Evolutionary conservation across 1,284 basidiomycete species (phyloP).

Genomic region (Trichosporon sp.): DNA sequence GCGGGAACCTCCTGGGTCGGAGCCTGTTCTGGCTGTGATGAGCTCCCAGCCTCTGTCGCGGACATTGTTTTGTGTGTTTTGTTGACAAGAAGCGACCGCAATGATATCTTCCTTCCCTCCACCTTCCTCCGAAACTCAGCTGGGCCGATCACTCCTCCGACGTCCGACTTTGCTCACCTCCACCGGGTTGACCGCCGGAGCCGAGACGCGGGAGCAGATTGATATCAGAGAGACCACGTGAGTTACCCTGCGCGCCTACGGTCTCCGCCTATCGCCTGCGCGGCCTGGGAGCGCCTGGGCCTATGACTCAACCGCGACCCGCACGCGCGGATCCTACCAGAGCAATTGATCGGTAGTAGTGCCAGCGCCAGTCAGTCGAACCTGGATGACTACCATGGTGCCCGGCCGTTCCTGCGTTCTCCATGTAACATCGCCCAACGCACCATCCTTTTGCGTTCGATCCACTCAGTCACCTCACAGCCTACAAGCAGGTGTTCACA

Average conservation of each 20-base stretch:
- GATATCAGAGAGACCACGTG: neutral
- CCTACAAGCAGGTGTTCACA: neutral
- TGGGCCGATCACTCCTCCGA: neutral
- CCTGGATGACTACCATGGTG: too few relatives aligned
- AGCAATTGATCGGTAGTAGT: neutral
- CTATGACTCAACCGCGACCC: neutral
- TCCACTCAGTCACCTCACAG: neutral
- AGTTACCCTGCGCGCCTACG: neutral
- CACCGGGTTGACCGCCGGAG: neutral
- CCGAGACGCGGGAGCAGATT: neutral
- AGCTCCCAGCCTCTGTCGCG: neutral
- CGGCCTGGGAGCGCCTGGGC: neutral
- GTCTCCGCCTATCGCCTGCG: neutral
- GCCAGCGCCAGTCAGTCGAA: too few relatives aligned
- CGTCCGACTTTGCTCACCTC: neutral
- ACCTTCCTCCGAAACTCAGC: neutral
- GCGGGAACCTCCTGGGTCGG: slow-evolving; percentile 3
- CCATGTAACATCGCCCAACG: neutral
- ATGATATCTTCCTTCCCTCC: neutral
- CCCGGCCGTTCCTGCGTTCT: neutral
- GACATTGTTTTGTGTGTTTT: neutral
- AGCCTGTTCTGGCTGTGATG: neutral
- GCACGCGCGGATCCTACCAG: neutral
- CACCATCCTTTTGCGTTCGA: neutral
- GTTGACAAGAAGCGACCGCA: neutral